These are phyloP conservation scores for Malus hybrid DNA, from an alignment of 331 rosid species.

Conservation along the genomic window DNA sequence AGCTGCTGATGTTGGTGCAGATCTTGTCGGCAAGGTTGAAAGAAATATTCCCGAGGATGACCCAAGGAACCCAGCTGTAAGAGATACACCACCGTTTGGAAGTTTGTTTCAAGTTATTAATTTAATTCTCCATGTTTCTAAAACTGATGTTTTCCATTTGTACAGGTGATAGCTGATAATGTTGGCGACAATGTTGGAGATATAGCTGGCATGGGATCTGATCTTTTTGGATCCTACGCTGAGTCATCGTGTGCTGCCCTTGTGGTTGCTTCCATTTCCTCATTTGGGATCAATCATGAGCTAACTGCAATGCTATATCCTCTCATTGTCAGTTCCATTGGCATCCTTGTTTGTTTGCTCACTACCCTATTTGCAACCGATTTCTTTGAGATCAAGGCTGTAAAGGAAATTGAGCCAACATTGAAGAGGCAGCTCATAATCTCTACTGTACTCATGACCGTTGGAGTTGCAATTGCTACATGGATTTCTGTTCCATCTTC, in stretches of 20 bases:
- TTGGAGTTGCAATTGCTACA: slow-evolving; percentile 67
- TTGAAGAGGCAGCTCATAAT: slow-evolving; percentile 80
- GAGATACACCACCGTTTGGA: too few relatives aligned
- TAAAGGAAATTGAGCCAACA: slow-evolving; percentile 90
- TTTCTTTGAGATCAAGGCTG: slow-evolving; percentile 84
- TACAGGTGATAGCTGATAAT: too few relatives aligned
- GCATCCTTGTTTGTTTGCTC: slow-evolving; percentile 75
- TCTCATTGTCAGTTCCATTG: slow-evolving; percentile 75
- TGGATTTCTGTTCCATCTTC: slow-evolving; percentile 76
- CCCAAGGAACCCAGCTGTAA: too few relatives aligned
- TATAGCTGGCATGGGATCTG: slow-evolving; percentile 76
- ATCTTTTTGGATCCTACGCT: slow-evolving; percentile 96
- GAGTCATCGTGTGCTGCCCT: slow-evolving; percentile 99
- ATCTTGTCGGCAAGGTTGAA: too few relatives aligned
- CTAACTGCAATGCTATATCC: slow-evolving; percentile 80
- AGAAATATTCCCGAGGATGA: too few relatives aligned
- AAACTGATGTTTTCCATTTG: too few relatives aligned
- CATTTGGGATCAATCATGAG: slow-evolving; percentile 86
- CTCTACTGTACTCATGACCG: slow-evolving; percentile 72
- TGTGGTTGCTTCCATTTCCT: slow-evolving; percentile 94
- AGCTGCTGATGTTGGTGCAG: too few relatives aligned
- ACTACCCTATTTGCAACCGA: slow-evolving; percentile 94
- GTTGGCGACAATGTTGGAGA: too few relatives aligned
- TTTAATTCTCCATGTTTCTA: too few relatives aligned
- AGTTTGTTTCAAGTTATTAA: too few relatives aligned